Base-by-base conservation (phyloP, 345 rosid genomes). In the Syzygium grande region DNA sequence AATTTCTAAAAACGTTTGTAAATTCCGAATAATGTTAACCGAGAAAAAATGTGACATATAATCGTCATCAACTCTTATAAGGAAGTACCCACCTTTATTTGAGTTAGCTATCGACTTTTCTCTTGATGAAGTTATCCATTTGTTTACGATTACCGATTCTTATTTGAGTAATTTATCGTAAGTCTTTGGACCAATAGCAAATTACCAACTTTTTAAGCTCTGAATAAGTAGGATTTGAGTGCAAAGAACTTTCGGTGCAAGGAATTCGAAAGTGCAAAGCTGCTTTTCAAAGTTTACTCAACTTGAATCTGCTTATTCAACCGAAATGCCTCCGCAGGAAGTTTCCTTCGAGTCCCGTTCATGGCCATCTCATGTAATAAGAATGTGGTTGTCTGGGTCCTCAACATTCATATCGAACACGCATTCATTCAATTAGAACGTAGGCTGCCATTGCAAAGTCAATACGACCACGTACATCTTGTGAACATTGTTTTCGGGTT, bases 11-110 rank as follows among this genome's bases (percentile, higher is more conserved):
- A 9, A 68, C 2, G 46, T 65, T 21, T 19, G 2, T 65, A 65
- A 63, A 16, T 65, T 29, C 0, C 6, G 9, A 68, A 54, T 54
- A 68, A 68, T 1, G 25, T 17, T 4, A 68, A 34, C 3, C 13
- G 10, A 34, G 0, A 0, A 34, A 17, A 17, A 41, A 73, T 4
- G 80, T 38, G 4, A 19, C 2, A 0, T 9, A 2, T n/a, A n/a
- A 3, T 2, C 3, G 2, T 61, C 19, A 5, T 1, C 0, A 16
- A 14, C 73, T 61, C 38, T n/a, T n/a, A 5, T 14, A 38, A 73
- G 6, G 14, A 34, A 34, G 25, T 38, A 3, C 83, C 49, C 49
- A 73, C 49, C 27, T 9, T 73, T 4, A 4, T 38, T 73, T 10
- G 49, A 38, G 8, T 73, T 68, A 19, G 3, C 13, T 34, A 68